phyloP scores from a whole-genome alignment of 768 basidiomycete species.

The Strobilomyces dryophilus region DNA sequence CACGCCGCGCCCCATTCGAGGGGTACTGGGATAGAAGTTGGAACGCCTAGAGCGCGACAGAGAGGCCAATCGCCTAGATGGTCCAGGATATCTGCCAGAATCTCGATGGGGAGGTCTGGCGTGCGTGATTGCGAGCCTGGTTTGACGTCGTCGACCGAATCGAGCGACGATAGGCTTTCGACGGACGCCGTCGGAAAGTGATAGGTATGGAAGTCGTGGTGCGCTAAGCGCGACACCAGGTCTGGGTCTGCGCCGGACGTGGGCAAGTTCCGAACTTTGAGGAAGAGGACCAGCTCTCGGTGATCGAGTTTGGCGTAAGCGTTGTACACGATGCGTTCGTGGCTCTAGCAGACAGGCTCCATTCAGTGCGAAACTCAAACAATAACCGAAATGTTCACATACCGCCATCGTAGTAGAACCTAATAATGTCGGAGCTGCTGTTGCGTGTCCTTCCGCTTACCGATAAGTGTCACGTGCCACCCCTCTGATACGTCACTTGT shows the following conservation, averaged over 20 bases:
- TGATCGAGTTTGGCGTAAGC: conserved; percentile 68
- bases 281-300: conserved; percentile 70
- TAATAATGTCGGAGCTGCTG: not conserved
- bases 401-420: conserved; percentile 32
- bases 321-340: conserved; percentile 47
- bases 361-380: conserved; percentile 20
- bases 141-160: conserved; percentile 15
- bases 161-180: conserved; percentile 26
- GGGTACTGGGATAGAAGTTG: conserved; percentile 63
- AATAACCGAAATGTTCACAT: conserved; percentile 15
- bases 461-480: not conserved
- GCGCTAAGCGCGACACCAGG: conserved; percentile 66
- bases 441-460: not conserved
- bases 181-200: conserved; percentile 42
- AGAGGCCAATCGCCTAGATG: conserved; percentile 84
- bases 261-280: conserved; percentile 67
- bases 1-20: conserved; percentile 71
- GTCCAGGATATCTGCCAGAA: conserved; percentile 73
- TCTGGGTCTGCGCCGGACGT: conserved; percentile 58
- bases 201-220: conserved; percentile 73
- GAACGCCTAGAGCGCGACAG: conserved; percentile 68
- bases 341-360: conserved; percentile 9
- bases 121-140: conserved; percentile 32
- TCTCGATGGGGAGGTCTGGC: conserved; percentile 70
- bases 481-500: too few relatives aligned